Evolutionary conservation across 805 yeast genomes (phyloP).

Genomic region (Debaryomyces tyrocola): DNA sequence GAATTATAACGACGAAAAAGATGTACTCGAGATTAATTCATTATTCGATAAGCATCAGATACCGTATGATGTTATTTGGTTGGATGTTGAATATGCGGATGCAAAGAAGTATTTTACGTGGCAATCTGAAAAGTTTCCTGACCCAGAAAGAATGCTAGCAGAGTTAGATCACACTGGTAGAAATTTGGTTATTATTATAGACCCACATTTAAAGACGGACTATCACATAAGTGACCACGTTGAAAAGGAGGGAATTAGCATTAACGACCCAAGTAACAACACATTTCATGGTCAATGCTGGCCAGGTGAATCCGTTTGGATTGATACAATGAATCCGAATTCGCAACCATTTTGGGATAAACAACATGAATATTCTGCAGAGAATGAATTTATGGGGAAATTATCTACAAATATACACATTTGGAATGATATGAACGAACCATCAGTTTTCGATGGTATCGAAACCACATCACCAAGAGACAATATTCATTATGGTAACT

Average conservation of each 20-base stretch:
- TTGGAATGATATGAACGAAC: slow-evolving; percentile 99
- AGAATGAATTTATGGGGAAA: slow-evolving; percentile 35
- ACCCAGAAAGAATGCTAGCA: slow-evolving; percentile 67
- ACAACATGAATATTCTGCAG: slow-evolving; percentile 48
- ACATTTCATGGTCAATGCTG: slow-evolving; percentile 87
- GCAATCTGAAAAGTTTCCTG: slow-evolving; percentile 72
- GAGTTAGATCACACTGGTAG: slow-evolving; percentile 72
- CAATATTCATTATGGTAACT: slow-evolving; percentile 69
- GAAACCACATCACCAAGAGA: slow-evolving; percentile 90
- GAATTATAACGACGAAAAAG: slow-evolving; percentile 90
- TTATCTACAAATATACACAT: slow-evolving; percentile 69
- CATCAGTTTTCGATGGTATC: slow-evolving; percentile 92
- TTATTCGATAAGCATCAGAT: slow-evolving; percentile 71
- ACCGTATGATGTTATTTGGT: slow-evolving; percentile 92
- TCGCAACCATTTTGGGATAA: slow-evolving; percentile 62
- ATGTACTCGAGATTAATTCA: slow-evolving; percentile 69
- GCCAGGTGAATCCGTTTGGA: slow-evolving; percentile 97
- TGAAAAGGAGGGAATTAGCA: slow-evolving; percentile 40
- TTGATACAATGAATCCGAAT: slow-evolving; percentile 74
- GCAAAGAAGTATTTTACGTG: slow-evolving; percentile 89
- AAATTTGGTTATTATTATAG: slow-evolving; percentile 80
- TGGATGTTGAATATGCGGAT: slow-evolving; percentile 91
- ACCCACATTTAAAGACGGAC: slow-evolving; percentile 82
- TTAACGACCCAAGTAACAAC: slow-evolving; percentile 46
- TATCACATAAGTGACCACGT: slow-evolving; percentile 64